Percentiles rank a stretch among this genome's conserved stretches.
Conservation (phyloP, 1,284 basidiomycete species). For the Spongiforma sp. region DNA sequence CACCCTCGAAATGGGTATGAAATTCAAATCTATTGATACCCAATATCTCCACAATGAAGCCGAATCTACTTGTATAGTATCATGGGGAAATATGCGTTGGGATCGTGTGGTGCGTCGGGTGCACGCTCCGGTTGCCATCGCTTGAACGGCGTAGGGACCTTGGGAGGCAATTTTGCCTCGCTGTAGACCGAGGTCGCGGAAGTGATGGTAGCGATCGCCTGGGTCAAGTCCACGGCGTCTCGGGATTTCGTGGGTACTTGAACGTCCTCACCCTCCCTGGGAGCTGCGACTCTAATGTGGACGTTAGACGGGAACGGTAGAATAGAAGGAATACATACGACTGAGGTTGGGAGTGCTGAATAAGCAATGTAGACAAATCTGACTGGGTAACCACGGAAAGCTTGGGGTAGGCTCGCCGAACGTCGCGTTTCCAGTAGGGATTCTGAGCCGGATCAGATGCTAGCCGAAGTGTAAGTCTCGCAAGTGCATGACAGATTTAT, state of each 20-base stretch:
- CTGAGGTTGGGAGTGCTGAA: conserved; percentile 75
- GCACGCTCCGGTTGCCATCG: conserved; percentile 74
- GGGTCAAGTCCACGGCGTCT: conserved; percentile 62
- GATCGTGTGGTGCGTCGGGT: conserved; percentile 77
- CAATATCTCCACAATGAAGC: conserved; percentile 1
- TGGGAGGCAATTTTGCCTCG: conserved; percentile 73
- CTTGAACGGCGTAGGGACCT: conserved; percentile 64
- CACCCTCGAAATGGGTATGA: conserved; percentile 7
- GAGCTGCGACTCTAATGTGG: conserved; percentile 57
- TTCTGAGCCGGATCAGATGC: conserved; percentile 85
- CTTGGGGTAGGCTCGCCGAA: conserved; percentile 89
- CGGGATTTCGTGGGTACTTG: conserved; percentile 54
- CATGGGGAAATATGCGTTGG: conserved; percentile 87
- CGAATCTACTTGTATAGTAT: conserved; percentile 67
- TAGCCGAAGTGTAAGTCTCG: conserved; percentile 34
- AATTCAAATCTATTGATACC: conserved; percentile 17
- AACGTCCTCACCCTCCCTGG: conserved; percentile 50
- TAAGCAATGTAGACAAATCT: conserved; percentile 81
- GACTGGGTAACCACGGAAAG: conserved; percentile 84
- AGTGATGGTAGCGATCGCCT: conserved; percentile 71
- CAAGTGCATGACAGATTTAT: conserved; percentile 9
- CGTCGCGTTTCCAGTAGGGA: conserved; percentile 95
- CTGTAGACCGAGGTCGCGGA: conserved; percentile 66
- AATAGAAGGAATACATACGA: conserved; percentile 53
- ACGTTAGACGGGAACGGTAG: conserved; percentile 14